Evolutionary conservation across 1,139 yeast genomes (phyloP), one percentile per base, ranked within the genome.

Genomic region (Yamadazyma oceani): DNA sequence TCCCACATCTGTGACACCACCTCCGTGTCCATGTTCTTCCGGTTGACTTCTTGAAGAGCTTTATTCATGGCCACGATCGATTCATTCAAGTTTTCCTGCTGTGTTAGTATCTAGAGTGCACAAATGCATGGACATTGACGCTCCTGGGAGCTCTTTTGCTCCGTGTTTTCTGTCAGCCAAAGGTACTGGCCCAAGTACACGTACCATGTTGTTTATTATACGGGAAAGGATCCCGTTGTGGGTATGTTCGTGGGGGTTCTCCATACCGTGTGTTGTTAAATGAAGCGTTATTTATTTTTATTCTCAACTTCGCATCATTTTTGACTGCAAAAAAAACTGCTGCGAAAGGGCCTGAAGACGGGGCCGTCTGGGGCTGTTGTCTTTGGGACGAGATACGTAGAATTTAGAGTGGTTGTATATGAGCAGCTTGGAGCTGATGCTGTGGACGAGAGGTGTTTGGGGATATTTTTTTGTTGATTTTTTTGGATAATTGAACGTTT

Each of bases 221-320:
- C 96, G 78, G 17, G 88, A 76, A 41, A 86, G 69, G 30, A 88
- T 68, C 13, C 89, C 89, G 45, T 79, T 83, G 54, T 89, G 96
- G 7, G 80, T 86, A 54, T 85, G 87, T 52, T 86, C 95, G 55
- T 88, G 94, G 3, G 96, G 97, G 53, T 88, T 88, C 62, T 86
- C 92, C 95, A 86, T 84, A 19, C 21, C 21, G 21, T 29, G 23
- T 27, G 11, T 27, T 27, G 30, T 14, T 11, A 5, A 21, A 21
- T 21, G 7, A 10, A 8, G 23, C 23, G 23, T 8, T 21, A 7
- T 10, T 24, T 24, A 11, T 24, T 10, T 24, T 24, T 24, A 24
- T 24, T 12, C 26, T 24, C 26, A 24, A 5, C 13, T 12, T 26
- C 28, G 28, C 28, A 26, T 12, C 17, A 12, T 24, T 24, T 26